A percentile compares a stretch with the other conserved stretches of the same genome.
Conservation (phyloP, 441 rosid species). For the Euphorbia corollata region DNA sequence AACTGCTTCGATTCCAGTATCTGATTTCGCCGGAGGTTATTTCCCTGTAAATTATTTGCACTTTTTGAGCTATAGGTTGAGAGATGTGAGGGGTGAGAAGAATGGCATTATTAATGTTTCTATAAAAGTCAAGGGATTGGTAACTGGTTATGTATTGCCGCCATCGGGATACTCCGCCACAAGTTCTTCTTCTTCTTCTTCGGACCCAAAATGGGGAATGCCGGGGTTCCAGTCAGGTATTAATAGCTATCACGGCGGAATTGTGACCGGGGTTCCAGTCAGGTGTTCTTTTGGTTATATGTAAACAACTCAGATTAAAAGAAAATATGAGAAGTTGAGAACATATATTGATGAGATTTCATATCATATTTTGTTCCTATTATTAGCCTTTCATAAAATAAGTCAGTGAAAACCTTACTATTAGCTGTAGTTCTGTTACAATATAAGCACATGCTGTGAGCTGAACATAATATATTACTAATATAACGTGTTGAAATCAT, state of each 20-base stretch:
- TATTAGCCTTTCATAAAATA: too few relatives aligned
- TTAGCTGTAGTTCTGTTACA: too few relatives aligned
- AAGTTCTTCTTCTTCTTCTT: conserved; percentile 3
- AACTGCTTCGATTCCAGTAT: conserved; percentile 32
- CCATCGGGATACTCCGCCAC: conserved; percentile 12
- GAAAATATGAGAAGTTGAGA: too few relatives aligned
- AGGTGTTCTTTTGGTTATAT: conserved; percentile 2
- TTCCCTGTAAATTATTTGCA: conserved; percentile 42
- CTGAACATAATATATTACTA: too few relatives aligned
- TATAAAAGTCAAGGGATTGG: conserved; percentile 30
- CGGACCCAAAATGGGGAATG: conserved; percentile 6
- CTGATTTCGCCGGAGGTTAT: conserved; percentile 47
- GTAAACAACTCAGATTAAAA: too few relatives aligned
- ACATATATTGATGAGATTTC: too few relatives aligned
- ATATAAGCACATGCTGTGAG: too few relatives aligned
- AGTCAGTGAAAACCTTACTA: too few relatives aligned
- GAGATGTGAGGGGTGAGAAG: conserved; percentile 38
- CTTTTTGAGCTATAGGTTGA: conserved; percentile 59
- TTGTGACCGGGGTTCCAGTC: conserved; percentile 16
- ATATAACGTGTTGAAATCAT: too few relatives aligned
- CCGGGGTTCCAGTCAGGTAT: background rate
- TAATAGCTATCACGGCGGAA: background rate
- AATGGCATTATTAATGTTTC: conserved; percentile 64
- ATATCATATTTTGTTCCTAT: too few relatives aligned
- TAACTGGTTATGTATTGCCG: background rate